Percentiles rank a stretch among this genome's conserved stretches.
phyloP scores from a whole-genome alignment of 257 asterid species.

The Lantana camara region DNA sequence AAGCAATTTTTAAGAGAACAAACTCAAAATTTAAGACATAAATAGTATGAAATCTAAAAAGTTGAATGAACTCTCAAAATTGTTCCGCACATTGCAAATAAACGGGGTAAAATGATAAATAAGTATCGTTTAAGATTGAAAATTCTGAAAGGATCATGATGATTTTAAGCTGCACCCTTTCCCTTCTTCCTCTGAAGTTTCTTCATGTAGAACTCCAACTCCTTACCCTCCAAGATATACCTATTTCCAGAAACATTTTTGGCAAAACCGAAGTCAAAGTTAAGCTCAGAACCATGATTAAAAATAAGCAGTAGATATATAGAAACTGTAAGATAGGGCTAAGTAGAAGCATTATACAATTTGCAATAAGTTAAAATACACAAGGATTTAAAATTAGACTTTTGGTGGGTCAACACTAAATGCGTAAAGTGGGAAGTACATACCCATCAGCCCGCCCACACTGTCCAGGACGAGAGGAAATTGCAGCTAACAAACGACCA shows the following conservation, averaged over 20 bases:
- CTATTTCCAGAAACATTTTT: constrained; percentile 26
- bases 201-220: constrained; percentile 61
- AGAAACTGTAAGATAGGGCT: too few species aligned
- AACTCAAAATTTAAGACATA: too few species aligned
- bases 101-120: constrained; percentile 2
- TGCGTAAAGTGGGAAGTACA: background rate
- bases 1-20: too few species aligned
- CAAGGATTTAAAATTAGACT: too few species aligned
- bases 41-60: constrained; percentile 11
- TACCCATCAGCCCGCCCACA: constrained; percentile 68
- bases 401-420: background rate
- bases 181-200: constrained; percentile 61
- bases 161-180: constrained; percentile 54
- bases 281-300: background rate
- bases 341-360: too few species aligned
- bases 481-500: constrained; percentile 60
- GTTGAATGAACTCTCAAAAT: constrained; percentile 1
- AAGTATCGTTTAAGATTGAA: background rate
- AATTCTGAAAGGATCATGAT: background rate
- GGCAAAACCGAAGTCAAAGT: background rate
- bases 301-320: background rate
- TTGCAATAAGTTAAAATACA: too few species aligned
- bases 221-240: constrained; percentile 65
- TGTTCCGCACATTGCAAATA: constrained; percentile 18
- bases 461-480: constrained; percentile 67